A percentile compares a stretch with the other conserved stretches of the same genome.
Conservation (phyloP, 257 asterid genomes). For the Solanum sitiens region DNA sequence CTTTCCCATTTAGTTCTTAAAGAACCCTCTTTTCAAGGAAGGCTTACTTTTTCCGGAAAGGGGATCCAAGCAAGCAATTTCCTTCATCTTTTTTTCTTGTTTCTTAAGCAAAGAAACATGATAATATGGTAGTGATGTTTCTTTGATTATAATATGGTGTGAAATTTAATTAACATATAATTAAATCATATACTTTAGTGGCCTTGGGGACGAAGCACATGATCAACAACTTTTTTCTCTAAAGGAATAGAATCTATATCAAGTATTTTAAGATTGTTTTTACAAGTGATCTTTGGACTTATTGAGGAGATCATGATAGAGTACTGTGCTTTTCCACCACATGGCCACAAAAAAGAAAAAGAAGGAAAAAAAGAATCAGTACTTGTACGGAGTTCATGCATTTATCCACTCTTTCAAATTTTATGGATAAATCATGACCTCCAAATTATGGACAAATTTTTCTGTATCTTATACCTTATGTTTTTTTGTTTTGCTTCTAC, state of each 20-base stretch:
- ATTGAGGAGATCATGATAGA: not conserved
- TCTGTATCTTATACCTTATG: not conserved
- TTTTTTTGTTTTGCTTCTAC: not conserved
- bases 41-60: conserved; percentile 12
- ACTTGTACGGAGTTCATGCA: conserved; percentile 16
- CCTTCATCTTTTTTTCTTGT: not conserved
- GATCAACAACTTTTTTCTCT: conserved; percentile 17
- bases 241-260: conserved; percentile 14
- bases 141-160: conserved; percentile 13
- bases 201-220: conserved; percentile 4
- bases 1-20: conserved; percentile 9
- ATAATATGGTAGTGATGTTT: conserved; percentile 13
- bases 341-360: not conserved
- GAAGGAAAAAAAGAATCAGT: not conserved
- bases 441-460: not conserved
- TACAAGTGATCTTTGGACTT: conserved; percentile 12
- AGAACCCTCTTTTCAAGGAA: conserved; percentile 3
- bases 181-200: not conserved
- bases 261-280: not conserved
- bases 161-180: conserved; percentile 26
- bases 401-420: not conserved
- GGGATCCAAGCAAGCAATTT: conserved; percentile 11
- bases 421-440: not conserved
- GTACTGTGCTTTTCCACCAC: conserved; percentile 6
- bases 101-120: conserved; percentile 14